Conservation (phyloP, 805 yeast genomes). For the Sugiyamaella smithiae region DNA sequence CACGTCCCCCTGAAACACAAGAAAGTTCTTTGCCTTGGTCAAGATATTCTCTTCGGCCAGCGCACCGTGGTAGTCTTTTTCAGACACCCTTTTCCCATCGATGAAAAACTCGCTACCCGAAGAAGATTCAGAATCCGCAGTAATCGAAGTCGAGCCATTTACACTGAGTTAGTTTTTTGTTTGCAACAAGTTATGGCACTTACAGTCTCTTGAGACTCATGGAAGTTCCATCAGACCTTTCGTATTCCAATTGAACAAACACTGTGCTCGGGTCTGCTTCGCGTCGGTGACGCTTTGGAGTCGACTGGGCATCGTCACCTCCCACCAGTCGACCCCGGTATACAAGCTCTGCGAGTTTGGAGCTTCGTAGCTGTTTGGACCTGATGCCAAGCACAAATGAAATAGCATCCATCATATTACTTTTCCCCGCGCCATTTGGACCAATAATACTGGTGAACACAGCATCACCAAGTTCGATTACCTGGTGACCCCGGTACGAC, state of each 20-base stretch:
- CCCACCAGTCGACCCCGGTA: conserved; percentile 62
- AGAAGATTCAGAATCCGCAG: neutral
- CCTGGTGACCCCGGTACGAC: conserved; percentile 76
- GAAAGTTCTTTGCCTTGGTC: conserved; percentile 83
- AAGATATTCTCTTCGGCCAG: conserved; percentile 77
- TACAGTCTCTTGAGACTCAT: conserved; percentile 59
- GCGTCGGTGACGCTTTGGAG: conserved; percentile 22
- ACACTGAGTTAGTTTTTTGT: neutral
- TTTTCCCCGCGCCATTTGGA: conserved; percentile 98
- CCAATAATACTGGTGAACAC: conserved; percentile 90
- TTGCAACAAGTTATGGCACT: no score
- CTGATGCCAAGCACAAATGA: conserved; percentile 89
- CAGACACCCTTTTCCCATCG: conserved; percentile 58
- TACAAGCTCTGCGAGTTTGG: conserved; percentile 68
- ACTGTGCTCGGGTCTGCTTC: conserved; percentile 51
- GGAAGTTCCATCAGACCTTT: conserved; percentile 54
- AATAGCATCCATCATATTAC: conserved; percentile 96
- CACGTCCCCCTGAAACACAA: conserved; percentile 96
- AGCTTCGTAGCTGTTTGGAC: conserved; percentile 71
- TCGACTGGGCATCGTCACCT: conserved; percentile 25
- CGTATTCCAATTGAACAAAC: conserved; percentile 74
- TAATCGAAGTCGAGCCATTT: conserved; percentile 2
- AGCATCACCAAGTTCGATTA: conserved; percentile 74
- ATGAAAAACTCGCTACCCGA: conserved; percentile 69
- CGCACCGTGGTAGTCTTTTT: conserved; percentile 59